Base-by-base conservation (phyloP, 306 rosid genomes). In the Chamaecrista fasciculata region DNA sequence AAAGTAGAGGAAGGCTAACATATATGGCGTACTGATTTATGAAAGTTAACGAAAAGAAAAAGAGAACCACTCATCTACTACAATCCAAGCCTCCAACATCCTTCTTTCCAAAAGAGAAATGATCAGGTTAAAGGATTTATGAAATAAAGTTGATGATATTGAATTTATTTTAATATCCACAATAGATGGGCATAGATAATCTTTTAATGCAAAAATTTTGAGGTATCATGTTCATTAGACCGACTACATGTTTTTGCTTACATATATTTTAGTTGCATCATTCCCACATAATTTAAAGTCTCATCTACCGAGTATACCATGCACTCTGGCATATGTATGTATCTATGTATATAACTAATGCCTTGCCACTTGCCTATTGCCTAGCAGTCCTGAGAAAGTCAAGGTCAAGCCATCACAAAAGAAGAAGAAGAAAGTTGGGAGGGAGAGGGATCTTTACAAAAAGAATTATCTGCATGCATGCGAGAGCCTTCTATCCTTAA, bases 401-500 rank as follows among this genome's bases (percentile, higher is more conserved):
- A 90, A 90, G 82, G 56, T 48, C 58, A 88, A 78, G 78, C 86
- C 85, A 37, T 79, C 77, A 31, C 79, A 61, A 16, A 93, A 78
- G 80, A 84, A 78, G 84, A 81, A 34, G 48, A 88, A 82, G 83
- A 88, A 78, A 82, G 69, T 12, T 14, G 74, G 82, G 44, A 77
- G 62, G 42, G 96, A 79, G 73, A 86, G 91, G 81, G 87, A 86
- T 76, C 80, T 83, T 21, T 88, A 88, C 85, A 75, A 71, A 77
- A 89, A 81, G 79, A 94, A 91, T 76, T 75, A 77, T 63, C 77
- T 83, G 46, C 89, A 85, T 50, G 94, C 98, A 47, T 90, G 88
- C 29, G 98, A 93, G 89, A 86, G 79, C 76, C 90, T 90, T 69
- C 79, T 93, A 15, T 90, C 97, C 11, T 67, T 90, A 48, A 78